These are phyloP conservation scores for Rubia yunnanensis DNA, from an alignment of 257 asterid species.

Conservation along the genomic window DNA sequence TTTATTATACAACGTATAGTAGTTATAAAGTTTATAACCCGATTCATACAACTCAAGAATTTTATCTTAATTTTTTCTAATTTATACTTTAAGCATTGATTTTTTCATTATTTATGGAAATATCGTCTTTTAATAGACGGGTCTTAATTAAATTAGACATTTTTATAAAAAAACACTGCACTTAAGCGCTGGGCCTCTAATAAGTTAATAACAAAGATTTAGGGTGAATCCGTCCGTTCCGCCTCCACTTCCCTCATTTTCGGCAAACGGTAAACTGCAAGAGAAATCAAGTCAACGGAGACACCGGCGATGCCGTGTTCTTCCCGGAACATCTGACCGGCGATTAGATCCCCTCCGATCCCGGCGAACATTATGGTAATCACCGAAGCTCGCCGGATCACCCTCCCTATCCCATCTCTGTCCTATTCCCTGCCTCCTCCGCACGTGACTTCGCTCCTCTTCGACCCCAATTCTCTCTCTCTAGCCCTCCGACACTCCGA, in stretches of 20 bases:
- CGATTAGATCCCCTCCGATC: neutral
- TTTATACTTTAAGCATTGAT: too few species aligned
- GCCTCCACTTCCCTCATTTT: neutral
- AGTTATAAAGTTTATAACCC: too few species aligned
- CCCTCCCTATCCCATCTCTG: conserved; percentile 36
- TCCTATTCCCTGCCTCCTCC: conserved; percentile 24
- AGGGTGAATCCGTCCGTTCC: neutral
- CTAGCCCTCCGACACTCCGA: conserved; percentile 65
- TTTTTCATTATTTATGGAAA: too few species aligned
- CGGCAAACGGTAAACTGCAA: neutral
- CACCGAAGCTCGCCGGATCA: conserved; percentile 47
- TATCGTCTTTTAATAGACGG: too few species aligned
- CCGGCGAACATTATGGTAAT: conserved; percentile 15
- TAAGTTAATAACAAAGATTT: neutral
- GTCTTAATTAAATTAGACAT: too few species aligned
- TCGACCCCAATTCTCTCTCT: conserved; percentile 42
- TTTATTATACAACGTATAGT: too few species aligned
- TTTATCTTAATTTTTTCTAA: too few species aligned
- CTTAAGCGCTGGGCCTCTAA: too few species aligned
- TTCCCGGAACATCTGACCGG: conserved; percentile 1
- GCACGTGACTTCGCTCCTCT: conserved; percentile 39
- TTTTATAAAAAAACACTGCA: too few species aligned
- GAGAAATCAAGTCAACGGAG: neutral
- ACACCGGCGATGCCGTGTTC: neutral
- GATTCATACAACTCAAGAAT: too few species aligned